Base-by-base conservation (phyloP, 345 rosid genomes). In the Hypericum perforatum region DNA sequence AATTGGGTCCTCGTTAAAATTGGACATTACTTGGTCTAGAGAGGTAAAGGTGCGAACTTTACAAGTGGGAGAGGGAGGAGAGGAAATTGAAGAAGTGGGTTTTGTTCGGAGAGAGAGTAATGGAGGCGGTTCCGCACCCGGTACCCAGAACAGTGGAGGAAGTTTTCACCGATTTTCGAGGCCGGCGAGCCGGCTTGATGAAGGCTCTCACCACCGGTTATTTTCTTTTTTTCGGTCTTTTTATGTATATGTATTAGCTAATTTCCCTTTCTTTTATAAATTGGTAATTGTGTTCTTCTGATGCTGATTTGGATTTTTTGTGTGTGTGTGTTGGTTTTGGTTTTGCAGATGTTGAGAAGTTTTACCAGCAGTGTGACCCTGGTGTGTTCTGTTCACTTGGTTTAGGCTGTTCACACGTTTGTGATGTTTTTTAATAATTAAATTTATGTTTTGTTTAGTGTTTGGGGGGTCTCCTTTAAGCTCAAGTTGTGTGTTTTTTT, bases 291-390 rank as follows among this genome's bases (percentile, higher is more conserved):
- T 8, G 8, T 37, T 46, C 0, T 29, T 51, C 11, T 32, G 11
- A 11, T 13, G 46, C n/a, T 5, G 41, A 16, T 37, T 3, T 11
- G 52, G 43, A 37, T 39, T 12, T 45, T 14, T 46, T 54, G 12
- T n/a, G n/a, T n/a, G n/a, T 46, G 6, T 8, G 13, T n/a, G 15
- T 14, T 14, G 9, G 8, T 10, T 46, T 40, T 14, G 11, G 60
- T 48, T 5, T 61, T 54, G 75, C 95, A 94, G 99, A 94, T 67
- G 91, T 94, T 58, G 84, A 78, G 67, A 94, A 82, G 67, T 89
- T 94, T 52, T 94, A 74, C 80, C 91, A 89, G 68, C 84, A 78
- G 68, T 94, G 99, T 53, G 97, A 94, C 75, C 99, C 99, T 29
- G 99, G 99, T 89, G 70, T 59, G 95, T 81, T 64, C 37, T 9